Evolutionary conservation across 148 eudicot genomes (phyloP).

Genomic region (Heliosperma pusillum): DNA sequence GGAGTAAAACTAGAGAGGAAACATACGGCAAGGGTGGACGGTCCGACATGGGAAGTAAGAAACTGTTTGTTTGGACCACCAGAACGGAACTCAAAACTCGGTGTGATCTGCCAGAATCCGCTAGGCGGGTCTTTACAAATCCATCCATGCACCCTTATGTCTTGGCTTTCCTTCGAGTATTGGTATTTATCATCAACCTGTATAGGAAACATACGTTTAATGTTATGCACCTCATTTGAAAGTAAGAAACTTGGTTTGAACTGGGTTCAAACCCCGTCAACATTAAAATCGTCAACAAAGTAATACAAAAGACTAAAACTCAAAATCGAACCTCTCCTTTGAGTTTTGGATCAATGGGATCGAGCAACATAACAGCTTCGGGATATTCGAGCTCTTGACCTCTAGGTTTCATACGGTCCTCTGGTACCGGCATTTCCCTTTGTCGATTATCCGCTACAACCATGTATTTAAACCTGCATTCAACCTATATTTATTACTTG

Average conservation of each 20-base stretch:
- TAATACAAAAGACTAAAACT: no score
- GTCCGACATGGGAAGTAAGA: slow-evolving; percentile 79
- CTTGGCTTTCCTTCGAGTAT: slow-evolving; percentile 61
- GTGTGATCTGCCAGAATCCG: slow-evolving; percentile 89
- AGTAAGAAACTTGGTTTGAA: no score
- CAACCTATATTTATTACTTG: background rate
- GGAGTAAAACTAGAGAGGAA: background rate
- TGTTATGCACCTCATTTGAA: no score
- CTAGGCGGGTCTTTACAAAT: slow-evolving; percentile 37
- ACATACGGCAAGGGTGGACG: slow-evolving; percentile 69
- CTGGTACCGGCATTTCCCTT: slow-evolving; percentile 52
- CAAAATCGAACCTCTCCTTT: slow-evolving; percentile 43
- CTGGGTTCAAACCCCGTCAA: no score
- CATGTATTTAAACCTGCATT: slow-evolving; percentile 44
- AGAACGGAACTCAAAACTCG: slow-evolving; percentile 69
- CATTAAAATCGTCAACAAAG: no score
- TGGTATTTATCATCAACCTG: slow-evolving; percentile 93
- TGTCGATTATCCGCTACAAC: slow-evolving; percentile 41
- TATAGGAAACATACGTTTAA: no score
- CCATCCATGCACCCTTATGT: slow-evolving; percentile 74
- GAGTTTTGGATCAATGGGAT: slow-evolving; percentile 39
- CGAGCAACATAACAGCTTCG: slow-evolving; percentile 43
- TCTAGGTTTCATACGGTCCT: slow-evolving; percentile 41
- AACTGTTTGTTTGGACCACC: slow-evolving; percentile 78
- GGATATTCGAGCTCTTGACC: slow-evolving; percentile 40